Percentiles rank a stretch among this genome's conserved stretches.
phyloP scores from a whole-genome alignment of 768 basidiomycete genomes.

The Lenzites betulinus region DNA sequence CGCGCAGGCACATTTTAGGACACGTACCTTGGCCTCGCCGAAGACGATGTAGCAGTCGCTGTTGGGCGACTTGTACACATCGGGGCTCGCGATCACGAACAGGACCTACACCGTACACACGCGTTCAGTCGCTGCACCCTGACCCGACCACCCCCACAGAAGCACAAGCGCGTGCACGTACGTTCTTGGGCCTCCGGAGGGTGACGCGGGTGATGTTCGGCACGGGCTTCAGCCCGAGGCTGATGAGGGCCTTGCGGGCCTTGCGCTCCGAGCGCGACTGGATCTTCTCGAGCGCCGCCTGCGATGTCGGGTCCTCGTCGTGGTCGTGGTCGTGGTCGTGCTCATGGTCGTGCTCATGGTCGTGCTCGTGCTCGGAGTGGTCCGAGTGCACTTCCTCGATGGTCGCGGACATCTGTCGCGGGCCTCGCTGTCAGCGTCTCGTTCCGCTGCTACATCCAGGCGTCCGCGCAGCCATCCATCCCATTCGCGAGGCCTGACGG shows the following conservation, averaged over 20 bases:
- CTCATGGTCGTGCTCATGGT: conserved; percentile 54
- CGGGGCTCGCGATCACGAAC: conserved; percentile 90
- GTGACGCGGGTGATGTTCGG: conserved; percentile 94
- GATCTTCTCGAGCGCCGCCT: conserved; percentile 87
- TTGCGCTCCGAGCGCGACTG: conserved; percentile 95
- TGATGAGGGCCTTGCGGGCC: conserved; percentile 89
- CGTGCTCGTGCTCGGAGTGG: conserved; percentile 61
- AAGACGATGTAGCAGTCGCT: conserved; percentile 99
- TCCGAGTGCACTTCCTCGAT: conserved; percentile 85
- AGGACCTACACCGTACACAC: conserved; percentile 55
- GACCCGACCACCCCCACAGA: not conserved
- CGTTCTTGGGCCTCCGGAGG: conserved; percentile 92
- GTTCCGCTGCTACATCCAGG: conserved; percentile 32
- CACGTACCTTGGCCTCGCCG: conserved; percentile 86
- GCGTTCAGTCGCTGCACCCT: not conserved
- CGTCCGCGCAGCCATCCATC: conserved; percentile 34
- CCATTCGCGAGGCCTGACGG: conserved; percentile 1
- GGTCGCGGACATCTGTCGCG: conserved; percentile 68
- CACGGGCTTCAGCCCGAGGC: conserved; percentile 91
- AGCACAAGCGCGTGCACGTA: conserved; percentile 38
- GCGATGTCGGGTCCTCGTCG: conserved; percentile 83
- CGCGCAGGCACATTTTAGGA: too few species aligned
- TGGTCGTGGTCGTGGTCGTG: conserved; percentile 55
- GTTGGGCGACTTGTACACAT: conserved; percentile 97
- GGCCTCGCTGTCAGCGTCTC: conserved; percentile 8